Base-by-base conservation (phyloP, 306 rosid genomes). In the Rosa persica region DNA sequence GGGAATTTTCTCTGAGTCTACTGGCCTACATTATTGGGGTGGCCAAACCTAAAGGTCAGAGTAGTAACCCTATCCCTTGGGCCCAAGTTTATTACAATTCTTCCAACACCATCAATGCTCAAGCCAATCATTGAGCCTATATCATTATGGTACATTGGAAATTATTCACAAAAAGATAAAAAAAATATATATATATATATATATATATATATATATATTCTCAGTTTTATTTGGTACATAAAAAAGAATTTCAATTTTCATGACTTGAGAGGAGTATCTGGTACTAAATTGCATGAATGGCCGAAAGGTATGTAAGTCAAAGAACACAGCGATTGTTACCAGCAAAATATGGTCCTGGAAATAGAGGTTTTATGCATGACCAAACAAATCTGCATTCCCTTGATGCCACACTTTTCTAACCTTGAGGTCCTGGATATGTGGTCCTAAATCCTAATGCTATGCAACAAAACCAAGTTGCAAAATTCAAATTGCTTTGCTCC, bases 271-370 rank as follows among this genome's bases (percentile, higher is more conserved):
- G n/a, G 19, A 47, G 60, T 44, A 44, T 44, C 47, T 30, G 71
- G 79, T 75, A 44, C 79, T 19, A 61, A 23, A 60, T 60, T 60
- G 70, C 70, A 43, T 8, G 58, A 11, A 61, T 75, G 46, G n/a
- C 40, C 27, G 43, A 44, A 42, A 58, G 7, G 22, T 16, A 73
- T 62, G 8, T 4, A 30, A 23, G 17, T 7, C 69, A 15, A 15
- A 1, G 42, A 3, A 23, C 2, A 43, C 1, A 43, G 19, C 17
- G 38, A 16, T 36, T 36, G 70, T 44, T 43, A 27, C 46, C 78
- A 60, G 70, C 58, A 43, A 10, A 44, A 44, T 16, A 36, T 75
- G 70, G 46, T 61, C 78, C 70, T 25, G 3, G 39, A 73, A 40
- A 54, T n/a, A 73, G n/a, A 39, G 52, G 44, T 19, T 20, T 5